Conservation (phyloP, 1,284 basidiomycete genomes). For the Mycosarcoma maydis region DNA sequence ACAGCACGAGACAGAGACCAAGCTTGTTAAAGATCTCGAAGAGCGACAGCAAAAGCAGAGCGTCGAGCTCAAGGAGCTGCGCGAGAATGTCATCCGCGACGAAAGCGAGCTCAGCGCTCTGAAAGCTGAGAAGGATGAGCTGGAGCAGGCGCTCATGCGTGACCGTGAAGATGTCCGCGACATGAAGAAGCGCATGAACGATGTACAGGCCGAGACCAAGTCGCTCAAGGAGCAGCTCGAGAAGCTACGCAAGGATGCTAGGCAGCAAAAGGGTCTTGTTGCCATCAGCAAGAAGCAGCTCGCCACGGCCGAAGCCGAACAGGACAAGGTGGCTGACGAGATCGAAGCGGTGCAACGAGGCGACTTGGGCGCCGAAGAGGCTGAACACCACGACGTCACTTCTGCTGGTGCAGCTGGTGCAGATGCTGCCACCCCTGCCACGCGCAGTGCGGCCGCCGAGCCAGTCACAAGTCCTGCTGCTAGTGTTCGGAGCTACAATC, state of each 20-base stretch:
- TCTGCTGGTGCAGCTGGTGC: slow-evolving; percentile 31
- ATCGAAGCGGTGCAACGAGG: slow-evolving; percentile 69
- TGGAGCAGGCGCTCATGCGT: slow-evolving; percentile 84
- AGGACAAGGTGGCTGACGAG: slow-evolving; percentile 78
- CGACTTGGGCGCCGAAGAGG: slow-evolving; percentile 68
- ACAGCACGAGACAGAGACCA: slow-evolving; percentile 85
- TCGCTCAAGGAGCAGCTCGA: slow-evolving; percentile 80
- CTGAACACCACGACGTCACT: no score
- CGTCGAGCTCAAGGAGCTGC: slow-evolving; percentile 78
- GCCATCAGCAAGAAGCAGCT: slow-evolving; percentile 96
- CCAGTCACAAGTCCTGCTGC: slow-evolving; percentile 65
- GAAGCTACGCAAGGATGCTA: slow-evolving; percentile 89
- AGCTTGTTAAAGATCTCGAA: slow-evolving; percentile 77
- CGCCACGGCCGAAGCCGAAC: slow-evolving; percentile 81
- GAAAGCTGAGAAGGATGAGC: slow-evolving; percentile 87
- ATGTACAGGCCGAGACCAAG: slow-evolving; percentile 80
- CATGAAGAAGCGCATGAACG: slow-evolving; percentile 83
- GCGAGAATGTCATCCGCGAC: slow-evolving; percentile 83
- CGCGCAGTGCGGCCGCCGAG: slow-evolving; percentile 16
- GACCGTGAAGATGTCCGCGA: slow-evolving; percentile 95
- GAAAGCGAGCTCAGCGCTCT: slow-evolving; percentile 92
- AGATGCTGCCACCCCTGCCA: slow-evolving; percentile 54
- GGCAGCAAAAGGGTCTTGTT: slow-evolving; percentile 92
- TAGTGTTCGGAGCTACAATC: slow-evolving; percentile 83
- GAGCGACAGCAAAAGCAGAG: slow-evolving; percentile 79